phyloP scores from a whole-genome alignment of 2,329 filamentous ascomycete species.

The Proliferodiscus dingleyae region DNA sequence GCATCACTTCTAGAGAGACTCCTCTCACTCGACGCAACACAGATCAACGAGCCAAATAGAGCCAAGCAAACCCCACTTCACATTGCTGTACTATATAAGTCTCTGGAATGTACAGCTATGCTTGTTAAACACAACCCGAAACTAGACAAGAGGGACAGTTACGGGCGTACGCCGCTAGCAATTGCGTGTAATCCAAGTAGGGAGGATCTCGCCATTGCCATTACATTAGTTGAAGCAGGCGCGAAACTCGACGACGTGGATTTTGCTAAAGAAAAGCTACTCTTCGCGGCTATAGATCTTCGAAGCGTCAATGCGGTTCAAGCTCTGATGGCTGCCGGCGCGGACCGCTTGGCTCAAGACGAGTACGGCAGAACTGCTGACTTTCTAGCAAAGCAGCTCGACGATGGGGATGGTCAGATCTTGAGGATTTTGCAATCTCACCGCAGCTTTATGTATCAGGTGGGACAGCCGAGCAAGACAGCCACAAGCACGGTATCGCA shows the following conservation, averaged over 20 bases:
- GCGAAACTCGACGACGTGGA: slow-evolving; percentile 3
- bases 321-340: slow-evolving; percentile 8
- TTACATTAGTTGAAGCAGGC: slow-evolving; percentile 12
- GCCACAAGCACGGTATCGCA: background rate
- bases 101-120: slow-evolving; percentile 6
- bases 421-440: slow-evolving; percentile 4
- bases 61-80: slow-evolving; percentile 14
- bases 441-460: slow-evolving; percentile 3
- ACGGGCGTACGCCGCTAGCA: slow-evolving; percentile 8
- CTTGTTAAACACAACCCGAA: slow-evolving; percentile 10
- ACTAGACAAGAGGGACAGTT: slow-evolving; percentile 10
- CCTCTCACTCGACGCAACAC: background rate
- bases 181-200: slow-evolving; percentile 6
- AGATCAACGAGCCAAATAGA: slow-evolving; percentile 7
- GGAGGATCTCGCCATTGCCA: slow-evolving; percentile 1
- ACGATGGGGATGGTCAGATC: slow-evolving; percentile 1
- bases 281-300: slow-evolving; percentile 14
- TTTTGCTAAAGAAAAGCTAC: slow-evolving; percentile 7
- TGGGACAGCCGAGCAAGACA: background rate
- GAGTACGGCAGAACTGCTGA: slow-evolving; percentile 13
- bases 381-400: slow-evolving; percentile 5
- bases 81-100: slow-evolving; percentile 7
- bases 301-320: slow-evolving; percentile 6
- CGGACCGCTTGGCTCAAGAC: slow-evolving; percentile 15
- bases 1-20: slow-evolving; percentile 5